Conservation (phyloP, 2,329 filamentous ascomycete genomes). For the Colletotrichum cordylinicola region DNA sequence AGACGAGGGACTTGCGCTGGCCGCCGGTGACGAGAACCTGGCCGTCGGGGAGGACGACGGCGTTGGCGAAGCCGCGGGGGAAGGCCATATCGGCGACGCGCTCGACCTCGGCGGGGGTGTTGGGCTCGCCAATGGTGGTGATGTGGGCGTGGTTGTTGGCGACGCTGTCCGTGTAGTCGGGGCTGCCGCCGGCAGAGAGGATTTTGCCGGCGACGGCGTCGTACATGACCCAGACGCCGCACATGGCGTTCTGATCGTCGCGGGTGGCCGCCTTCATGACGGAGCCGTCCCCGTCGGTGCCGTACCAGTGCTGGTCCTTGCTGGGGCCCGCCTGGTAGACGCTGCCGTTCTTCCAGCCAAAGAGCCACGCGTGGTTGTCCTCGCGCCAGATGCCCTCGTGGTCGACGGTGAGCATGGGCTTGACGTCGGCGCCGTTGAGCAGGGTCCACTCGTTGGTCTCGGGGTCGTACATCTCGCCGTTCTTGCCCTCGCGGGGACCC, state of each 20-base stretch:
- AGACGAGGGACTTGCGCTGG: constrained; percentile 45
- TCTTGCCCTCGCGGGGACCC: constrained; percentile 54
- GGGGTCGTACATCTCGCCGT: constrained; percentile 61
- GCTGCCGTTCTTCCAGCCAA: constrained; percentile 49
- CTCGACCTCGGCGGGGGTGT: constrained; percentile 27
- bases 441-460: constrained; percentile 50
- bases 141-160: constrained; percentile 52
- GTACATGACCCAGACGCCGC: constrained; percentile 62
- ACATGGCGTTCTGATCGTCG: constrained; percentile 55
- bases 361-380: constrained; percentile 38
- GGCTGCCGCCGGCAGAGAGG: constrained; percentile 54
- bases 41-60: constrained; percentile 54
- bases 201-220: constrained; percentile 64
- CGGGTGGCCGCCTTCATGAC: constrained; percentile 47
- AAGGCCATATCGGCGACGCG: constrained; percentile 37
- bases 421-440: constrained; percentile 46
- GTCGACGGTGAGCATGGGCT: constrained; percentile 55
- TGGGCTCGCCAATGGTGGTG: constrained; percentile 48
- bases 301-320: constrained; percentile 63
- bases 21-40: constrained; percentile 54
- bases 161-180: constrained; percentile 47
- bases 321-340: constrained; percentile 63
- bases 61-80: constrained; percentile 48
- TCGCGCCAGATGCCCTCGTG: constrained; percentile 55
- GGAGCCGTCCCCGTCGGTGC: constrained; percentile 46